Base-by-base conservation (phyloP, 1,284 basidiomycete genomes). In the Cutaneotrichosporon sp. region DNA sequence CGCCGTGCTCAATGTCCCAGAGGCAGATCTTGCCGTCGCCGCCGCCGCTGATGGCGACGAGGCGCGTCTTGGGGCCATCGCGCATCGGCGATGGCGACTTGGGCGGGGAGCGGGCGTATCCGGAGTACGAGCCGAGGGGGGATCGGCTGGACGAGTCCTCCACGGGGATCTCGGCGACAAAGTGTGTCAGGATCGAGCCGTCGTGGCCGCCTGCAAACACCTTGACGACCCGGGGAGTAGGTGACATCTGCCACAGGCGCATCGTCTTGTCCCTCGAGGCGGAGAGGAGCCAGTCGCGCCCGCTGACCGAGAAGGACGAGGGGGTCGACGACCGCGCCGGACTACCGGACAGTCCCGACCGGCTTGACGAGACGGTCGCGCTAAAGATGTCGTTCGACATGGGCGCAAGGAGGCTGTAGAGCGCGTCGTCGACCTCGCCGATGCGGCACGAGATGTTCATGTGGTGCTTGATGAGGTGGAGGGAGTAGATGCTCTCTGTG, bases 251-350 rank as follows among this genome's bases (percentile, higher is more conserved):
- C 91, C 91, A 94, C 67, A 93, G 87, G 42, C 90, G 83, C 31
- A 93, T 82, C 0, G 89, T 89, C 65, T 84, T 85, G 75, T 94
- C 91, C 62, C 91, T 85, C 9, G 90, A 92, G 6, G 91, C 90
- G 0, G 90, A 91, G 69, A 93, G 89, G 4, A 93, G 65, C 79
- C 79, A 80, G 58, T 78, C 72, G 45, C 75, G 61, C 1, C 74
- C 73, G 5, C 59, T 59, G 36, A 76, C 60, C 1, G 46, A n/a
- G 54, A 27, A 55, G 31, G 50, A 45, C 18, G n/a, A 34, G 5
- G 51, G 34, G 18, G 51, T 53, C 11, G 33, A 25, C 2, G 51
- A 11, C n/a, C 51, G 53, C 4, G 27, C 34, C 4, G 49, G 31
- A 22, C 53, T 56, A 6, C 29, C 29, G 8, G 45, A 33, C 33